These are phyloP conservation scores for Diphasiastrum complanatum DNA, from an alignment of 83 land plant species.

Conservation along the genomic window DNA sequence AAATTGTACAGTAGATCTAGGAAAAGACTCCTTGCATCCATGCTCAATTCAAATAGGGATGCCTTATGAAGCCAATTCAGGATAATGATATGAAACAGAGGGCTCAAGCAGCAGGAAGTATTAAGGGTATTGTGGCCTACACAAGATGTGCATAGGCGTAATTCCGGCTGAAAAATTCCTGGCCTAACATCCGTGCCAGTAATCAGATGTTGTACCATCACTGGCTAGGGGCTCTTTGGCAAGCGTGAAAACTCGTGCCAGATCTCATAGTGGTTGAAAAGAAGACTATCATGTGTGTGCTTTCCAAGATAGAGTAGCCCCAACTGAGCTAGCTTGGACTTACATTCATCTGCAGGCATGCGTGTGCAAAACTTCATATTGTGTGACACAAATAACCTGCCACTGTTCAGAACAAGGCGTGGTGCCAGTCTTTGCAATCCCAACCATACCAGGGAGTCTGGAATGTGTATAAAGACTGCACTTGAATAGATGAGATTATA, in stretches of 20 bases:
- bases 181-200: too few species aligned
- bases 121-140: too few species aligned
- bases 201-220: too few species aligned
- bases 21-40: too few species aligned
- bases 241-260: constrained; percentile 69
- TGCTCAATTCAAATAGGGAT: too few species aligned
- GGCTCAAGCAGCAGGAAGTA: too few species aligned
- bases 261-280: constrained; percentile 88
- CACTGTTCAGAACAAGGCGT: constrained; percentile 42
- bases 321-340: constrained; percentile 40
- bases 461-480: constrained; percentile 90
- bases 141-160: too few species aligned
- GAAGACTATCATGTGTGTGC: constrained; percentile 86
- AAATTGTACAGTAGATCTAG: too few species aligned
- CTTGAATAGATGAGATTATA: constrained; percentile 86
- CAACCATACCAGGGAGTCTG: constrained; percentile 81
- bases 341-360: constrained; percentile 55
- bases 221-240: too few species aligned
- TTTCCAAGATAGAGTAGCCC: constrained; percentile 70
- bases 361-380: constrained; percentile 88
- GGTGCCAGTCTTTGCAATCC: constrained; percentile 53
- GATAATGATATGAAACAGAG: too few species aligned
- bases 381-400: constrained; percentile 77
- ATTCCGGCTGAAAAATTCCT: too few species aligned
- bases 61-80: too few species aligned